Evolutionary conservation across 257 asterid genomes (phyloP), one percentile per base, ranked within the genome.

Genomic region (Solanum virginianum): DNA sequence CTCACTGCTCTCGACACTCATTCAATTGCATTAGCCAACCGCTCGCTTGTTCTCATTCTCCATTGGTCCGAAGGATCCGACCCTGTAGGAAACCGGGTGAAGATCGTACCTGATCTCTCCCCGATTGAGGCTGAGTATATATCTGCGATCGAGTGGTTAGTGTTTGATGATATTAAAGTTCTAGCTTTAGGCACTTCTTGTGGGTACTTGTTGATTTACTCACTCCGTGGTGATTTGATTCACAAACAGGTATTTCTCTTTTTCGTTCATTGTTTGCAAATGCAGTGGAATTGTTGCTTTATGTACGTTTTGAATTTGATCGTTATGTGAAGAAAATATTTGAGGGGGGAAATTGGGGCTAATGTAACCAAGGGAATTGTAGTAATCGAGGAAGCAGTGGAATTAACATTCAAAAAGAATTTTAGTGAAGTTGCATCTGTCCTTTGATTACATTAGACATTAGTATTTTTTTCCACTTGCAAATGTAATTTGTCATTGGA

Each of bases 111-210:
- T 68, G 97, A 93, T 29, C 92, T 96, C 8, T 94, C 98, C 7
- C 98, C 98, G 18, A 92, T 95, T 53, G 94, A 95, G 69, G 86
- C 96, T 36, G 98, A 97, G 91, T 90, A 89, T 85, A 89, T 94
- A 84, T 90, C 98, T 80, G 98, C 98, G 51, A 87, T 95, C 77
- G 96, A 93, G 87, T 95, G 96, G 98, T 93, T 97, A 24, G 95
- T 93, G 17, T 93, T 91, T 86, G 94, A 92, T 51, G 96, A 93
- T 59, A 79, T 93, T 60, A 86, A 93, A 49, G 98, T 94, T 57
- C 89, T 97, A 17, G 96, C 93, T 72, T 89, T 94, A 39, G 99
- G 99, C 32, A 94, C 99, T 84, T 97, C 99, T 41, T 87, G 93
- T 79, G 98, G 99, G 7, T 93, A 92, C 56, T 92, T 97, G 43